These are phyloP conservation scores for Stropharia rugosoannulata DNA, from an alignment of 768 basidiomycete genomes.

Conservation along the genomic window DNA sequence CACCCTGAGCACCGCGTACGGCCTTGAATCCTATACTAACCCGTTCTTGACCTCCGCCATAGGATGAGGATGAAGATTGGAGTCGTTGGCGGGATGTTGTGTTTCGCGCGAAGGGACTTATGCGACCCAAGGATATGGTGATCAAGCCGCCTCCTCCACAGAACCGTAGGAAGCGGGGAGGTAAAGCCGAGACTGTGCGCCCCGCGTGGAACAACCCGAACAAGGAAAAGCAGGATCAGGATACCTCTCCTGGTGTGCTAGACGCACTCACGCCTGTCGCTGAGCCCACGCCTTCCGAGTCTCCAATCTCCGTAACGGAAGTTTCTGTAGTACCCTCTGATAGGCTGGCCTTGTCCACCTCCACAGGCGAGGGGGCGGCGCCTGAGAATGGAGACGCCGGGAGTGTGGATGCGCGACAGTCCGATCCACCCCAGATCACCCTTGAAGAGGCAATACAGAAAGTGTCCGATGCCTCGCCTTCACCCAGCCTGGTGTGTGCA, in stretches of 20 bases:
- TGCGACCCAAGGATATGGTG: conserved; percentile 43
- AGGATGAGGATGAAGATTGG: conserved; percentile 91
- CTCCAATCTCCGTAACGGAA: background rate
- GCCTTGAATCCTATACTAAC: background rate
- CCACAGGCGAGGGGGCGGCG: background rate
- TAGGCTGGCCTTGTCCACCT: background rate
- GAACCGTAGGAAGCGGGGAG: conserved; percentile 60
- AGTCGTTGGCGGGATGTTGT: conserved; percentile 85
- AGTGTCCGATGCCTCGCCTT: conserved; percentile 34
- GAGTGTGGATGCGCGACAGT: conserved; percentile 1
- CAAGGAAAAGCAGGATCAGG: background rate
- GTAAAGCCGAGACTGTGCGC: conserved; percentile 40
- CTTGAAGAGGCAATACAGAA: conserved; percentile 49
- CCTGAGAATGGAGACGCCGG: background rate
- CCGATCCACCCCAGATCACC: conserved; percentile 37
- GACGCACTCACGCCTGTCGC: background rate
- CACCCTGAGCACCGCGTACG: background rate
- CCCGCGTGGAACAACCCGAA: conserved; percentile 9
- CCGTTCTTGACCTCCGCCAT: background rate
- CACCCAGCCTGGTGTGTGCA: conserved; percentile 33
- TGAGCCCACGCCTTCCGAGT: background rate
- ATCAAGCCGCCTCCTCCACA: conserved; percentile 57
- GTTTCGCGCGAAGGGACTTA: conserved; percentile 69
- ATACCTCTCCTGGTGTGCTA: background rate
- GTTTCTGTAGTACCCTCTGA: background rate